Evolutionary conservation across 2,329 filamentous ascomycete species (phyloP), one percentile per base, ranked within the genome.

Genomic region (Ascomycota sp.): DNA sequence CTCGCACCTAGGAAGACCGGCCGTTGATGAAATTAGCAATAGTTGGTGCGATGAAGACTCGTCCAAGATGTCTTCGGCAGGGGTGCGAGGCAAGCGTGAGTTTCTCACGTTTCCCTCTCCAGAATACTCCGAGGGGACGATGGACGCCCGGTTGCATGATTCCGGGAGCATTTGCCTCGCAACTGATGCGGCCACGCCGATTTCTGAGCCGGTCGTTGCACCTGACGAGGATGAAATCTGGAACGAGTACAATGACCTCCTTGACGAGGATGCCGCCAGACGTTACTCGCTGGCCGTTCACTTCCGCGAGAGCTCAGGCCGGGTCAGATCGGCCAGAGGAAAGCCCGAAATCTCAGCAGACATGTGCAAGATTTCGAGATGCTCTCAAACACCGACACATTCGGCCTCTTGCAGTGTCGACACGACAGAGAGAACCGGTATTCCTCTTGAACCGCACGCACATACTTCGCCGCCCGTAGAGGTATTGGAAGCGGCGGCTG

Each of bases 221-320:
- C 63, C 75, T 4, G 70, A 59, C 1, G 79, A 91, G 41, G 86
- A 93, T 44, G 86, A 93, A 47, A 67, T 92, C 2, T 95, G 86
- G 86, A 75, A 84, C 34, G 86, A 92, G 53, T 93, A 91, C 47
- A 75, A 95, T 42, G 86, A 93, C 44, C 58, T 93, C 9, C 67
- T 93, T 35, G 78, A 79, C 34, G 74, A 80, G 9, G 64, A 62
- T 8, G 48, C 49, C 1, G 37, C 46, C 26, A 57, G 58, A 40
- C 54, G 54, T 2, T 61, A 62, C 2, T 54, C 55, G 2, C 71
- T 68, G 1, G 56, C 63, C 6, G 64, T 62, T 1, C 16, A 21
- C 16, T 21, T 21, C 5, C 3, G 16, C 16, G 16, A 21, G 16
- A 21, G 16, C 16, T 21, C 16, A 21, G 5, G 3, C 5, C 16